Conservation (phyloP, 805 yeast genomes). For the Lipomyces sp. region DNA sequence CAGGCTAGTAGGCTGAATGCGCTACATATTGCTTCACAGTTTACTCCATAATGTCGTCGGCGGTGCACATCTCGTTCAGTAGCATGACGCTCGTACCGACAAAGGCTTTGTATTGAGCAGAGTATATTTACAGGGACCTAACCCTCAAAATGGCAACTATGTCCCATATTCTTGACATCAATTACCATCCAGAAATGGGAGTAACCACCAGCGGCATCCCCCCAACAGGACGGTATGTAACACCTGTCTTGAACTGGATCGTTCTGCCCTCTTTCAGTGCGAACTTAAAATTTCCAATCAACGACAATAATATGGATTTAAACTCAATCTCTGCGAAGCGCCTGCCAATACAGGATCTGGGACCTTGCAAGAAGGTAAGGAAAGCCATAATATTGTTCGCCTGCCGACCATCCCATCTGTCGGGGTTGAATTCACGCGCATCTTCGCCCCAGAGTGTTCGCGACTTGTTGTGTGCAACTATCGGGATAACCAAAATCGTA, state of each 20-base stretch:
- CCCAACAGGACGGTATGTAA: constrained; percentile 28
- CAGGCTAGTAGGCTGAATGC: no score
- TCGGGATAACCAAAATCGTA: constrained; percentile 16
- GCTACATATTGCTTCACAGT: no score
- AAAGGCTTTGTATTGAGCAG: no score
- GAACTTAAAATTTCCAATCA: constrained; percentile 22
- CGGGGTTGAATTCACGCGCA: constrained; percentile 32
- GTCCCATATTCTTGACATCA: no score
- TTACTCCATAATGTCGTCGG: no score
- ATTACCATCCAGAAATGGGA: constrained; percentile 14
- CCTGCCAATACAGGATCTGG: constrained; percentile 33
- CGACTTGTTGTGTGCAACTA: constrained; percentile 16
- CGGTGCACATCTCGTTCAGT: no score
- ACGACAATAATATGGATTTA: constrained; percentile 22
- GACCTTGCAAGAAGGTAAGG: constrained; percentile 33
- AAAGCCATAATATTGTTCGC: constrained; percentile 23
- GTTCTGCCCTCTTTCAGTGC: constrained; percentile 14
- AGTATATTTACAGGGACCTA: no score
- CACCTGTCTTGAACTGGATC: constrained; percentile 10
- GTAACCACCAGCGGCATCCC: constrained; percentile 22
- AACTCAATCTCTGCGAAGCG: constrained; percentile 32
- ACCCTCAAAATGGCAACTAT: no score
- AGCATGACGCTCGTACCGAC: no score
- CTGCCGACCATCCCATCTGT: constrained; percentile 27
- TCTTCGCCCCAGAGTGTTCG: constrained; percentile 33